Conservation (phyloP, 202 grass and related monocot genomes). For the Schoenoplectus tabernaemontani region DNA sequence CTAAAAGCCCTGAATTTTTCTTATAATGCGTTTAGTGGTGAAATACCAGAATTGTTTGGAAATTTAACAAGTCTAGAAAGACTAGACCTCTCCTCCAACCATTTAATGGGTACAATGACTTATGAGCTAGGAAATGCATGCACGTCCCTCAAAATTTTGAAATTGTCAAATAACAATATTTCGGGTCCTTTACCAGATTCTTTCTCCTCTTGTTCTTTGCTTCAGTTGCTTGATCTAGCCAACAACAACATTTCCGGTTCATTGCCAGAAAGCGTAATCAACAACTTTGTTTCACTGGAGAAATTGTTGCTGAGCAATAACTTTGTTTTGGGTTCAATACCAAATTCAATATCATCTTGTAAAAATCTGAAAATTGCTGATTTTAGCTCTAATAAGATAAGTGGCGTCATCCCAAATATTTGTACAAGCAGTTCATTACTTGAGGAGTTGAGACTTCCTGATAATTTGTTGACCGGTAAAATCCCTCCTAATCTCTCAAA, state of each 20-base stretch:
- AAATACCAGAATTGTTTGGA: slow-evolving; percentile 34
- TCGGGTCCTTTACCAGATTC: slow-evolving; percentile 50
- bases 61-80: slow-evolving; percentile 36
- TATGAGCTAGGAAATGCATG: slow-evolving; percentile 36
- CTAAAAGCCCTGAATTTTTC: slow-evolving; percentile 63
- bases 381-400: slow-evolving; percentile 73
- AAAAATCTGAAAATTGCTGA: slow-evolving; percentile 46
- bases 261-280: slow-evolving; percentile 39
- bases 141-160: slow-evolving; percentile 36
- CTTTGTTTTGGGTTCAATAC: slow-evolving; percentile 63
- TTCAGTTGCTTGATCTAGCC: slow-evolving; percentile 51
- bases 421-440: slow-evolving; percentile 38
- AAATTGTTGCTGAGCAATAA: slow-evolving; percentile 63
- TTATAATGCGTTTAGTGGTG: slow-evolving; percentile 48
- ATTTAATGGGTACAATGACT: slow-evolving; percentile 46
- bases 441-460: slow-evolving; percentile 72
- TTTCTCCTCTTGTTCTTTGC: slow-evolving; percentile 48
- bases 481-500: slow-evolving; percentile 51
- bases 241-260: slow-evolving; percentile 56
- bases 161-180: slow-evolving; percentile 62
- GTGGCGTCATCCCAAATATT: slow-evolving; percentile 36
- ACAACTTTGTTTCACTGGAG: slow-evolving; percentile 47
- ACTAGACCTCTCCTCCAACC: slow-evolving; percentile 62
- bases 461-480: slow-evolving; percentile 53
- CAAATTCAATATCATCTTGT: slow-evolving; percentile 40